A percentile compares a stretch with the other conserved stretches of the same genome.
Conservation (phyloP, 1,284 basidiomycete species). For the Stereum hirsutum region DNA sequence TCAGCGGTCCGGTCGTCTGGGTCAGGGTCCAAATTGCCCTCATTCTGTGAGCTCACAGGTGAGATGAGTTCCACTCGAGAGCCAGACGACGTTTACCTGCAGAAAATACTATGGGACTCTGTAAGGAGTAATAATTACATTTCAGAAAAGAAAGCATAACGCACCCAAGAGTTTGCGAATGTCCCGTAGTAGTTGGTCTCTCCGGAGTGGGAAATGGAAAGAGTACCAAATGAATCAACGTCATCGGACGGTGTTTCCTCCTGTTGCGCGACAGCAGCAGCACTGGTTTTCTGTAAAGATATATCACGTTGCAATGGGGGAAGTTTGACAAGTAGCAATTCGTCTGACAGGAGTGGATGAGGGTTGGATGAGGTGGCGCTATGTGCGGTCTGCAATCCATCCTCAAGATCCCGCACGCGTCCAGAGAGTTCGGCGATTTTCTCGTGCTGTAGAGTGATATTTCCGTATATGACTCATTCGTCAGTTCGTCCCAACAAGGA, state of each 20-base stretch:
- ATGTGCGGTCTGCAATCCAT: slow-evolving; percentile 54
- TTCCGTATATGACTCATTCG: no score
- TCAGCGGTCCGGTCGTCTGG: slow-evolving; percentile 36
- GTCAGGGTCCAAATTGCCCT: slow-evolving; percentile 44
- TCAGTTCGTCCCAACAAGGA: no score
- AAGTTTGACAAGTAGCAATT: slow-evolving; percentile 61
- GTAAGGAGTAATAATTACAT: slow-evolving; percentile 2
- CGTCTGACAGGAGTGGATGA: slow-evolving; percentile 61
- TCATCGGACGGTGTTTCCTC: slow-evolving; percentile 55
- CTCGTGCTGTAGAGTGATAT: no score
- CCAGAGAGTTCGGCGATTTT: slow-evolving; percentile 68
- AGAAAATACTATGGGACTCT: slow-evolving; percentile 49
- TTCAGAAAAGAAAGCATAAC: slow-evolving; percentile 15
- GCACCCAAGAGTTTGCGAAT: slow-evolving; percentile 69
- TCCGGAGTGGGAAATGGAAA: slow-evolving; percentile 60
- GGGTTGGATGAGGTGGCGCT: slow-evolving; percentile 45
- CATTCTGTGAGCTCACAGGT: slow-evolving; percentile 33
- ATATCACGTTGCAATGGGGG: slow-evolving; percentile 61
- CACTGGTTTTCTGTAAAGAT: slow-evolving; percentile 11
- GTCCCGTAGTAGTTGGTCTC: slow-evolving; percentile 67
- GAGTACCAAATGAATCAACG: slow-evolving; percentile 68
- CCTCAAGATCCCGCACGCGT: slow-evolving; percentile 73
- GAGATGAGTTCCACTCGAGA: slow-evolving; percentile 8
- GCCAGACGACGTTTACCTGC: slow-evolving; percentile 33
- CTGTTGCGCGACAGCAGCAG: slow-evolving; percentile 19